A percentile compares a stretch with the other conserved stretches of the same genome.
phyloP scores from a whole-genome alignment of 140 eudicot species.

The Anethum foeniculum region DNA sequence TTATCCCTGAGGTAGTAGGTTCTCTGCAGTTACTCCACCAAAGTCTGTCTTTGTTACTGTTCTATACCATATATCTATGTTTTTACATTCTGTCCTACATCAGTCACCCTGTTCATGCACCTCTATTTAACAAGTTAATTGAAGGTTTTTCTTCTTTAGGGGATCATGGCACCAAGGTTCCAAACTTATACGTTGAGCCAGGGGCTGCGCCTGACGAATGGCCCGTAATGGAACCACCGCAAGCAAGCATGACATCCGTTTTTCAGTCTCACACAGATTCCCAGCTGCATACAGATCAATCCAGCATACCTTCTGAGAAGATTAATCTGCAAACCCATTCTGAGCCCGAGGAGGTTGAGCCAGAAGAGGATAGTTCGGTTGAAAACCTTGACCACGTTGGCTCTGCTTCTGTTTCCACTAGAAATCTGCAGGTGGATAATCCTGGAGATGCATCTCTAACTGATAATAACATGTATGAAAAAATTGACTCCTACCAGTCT shows the following conservation, averaged over 20 bases:
- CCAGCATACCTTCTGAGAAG: constrained; percentile 30
- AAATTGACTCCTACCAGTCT: constrained; percentile 39
- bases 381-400: constrained; percentile 31
- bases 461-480: constrained; percentile 37
- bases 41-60: background rate
- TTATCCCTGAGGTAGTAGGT: background rate
- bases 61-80: background rate
- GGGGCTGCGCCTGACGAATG: constrained; percentile 55
- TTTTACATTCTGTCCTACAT: background rate
- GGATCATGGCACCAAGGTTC: constrained; percentile 34
- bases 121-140: constrained; percentile 27
- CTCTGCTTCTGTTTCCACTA: constrained; percentile 37
- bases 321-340: constrained; percentile 28
- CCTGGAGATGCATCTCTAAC: constrained; percentile 43
- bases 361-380: constrained; percentile 38
- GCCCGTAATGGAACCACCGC: constrained; percentile 74
- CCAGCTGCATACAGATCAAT: constrained; percentile 38
- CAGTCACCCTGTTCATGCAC: constrained; percentile 27
- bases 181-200: constrained; percentile 30
- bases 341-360: constrained; percentile 40
- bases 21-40: background rate
- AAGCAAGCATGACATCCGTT: constrained; percentile 25
- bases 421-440: constrained; percentile 39
- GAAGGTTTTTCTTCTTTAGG: constrained; percentile 24
- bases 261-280: constrained; percentile 37